A percentile compares a stretch with the other conserved stretches of the same genome.
Evolutionary conservation across 306 rosid genomes (phyloP).

Genomic region (Rosa rugosa): DNA sequence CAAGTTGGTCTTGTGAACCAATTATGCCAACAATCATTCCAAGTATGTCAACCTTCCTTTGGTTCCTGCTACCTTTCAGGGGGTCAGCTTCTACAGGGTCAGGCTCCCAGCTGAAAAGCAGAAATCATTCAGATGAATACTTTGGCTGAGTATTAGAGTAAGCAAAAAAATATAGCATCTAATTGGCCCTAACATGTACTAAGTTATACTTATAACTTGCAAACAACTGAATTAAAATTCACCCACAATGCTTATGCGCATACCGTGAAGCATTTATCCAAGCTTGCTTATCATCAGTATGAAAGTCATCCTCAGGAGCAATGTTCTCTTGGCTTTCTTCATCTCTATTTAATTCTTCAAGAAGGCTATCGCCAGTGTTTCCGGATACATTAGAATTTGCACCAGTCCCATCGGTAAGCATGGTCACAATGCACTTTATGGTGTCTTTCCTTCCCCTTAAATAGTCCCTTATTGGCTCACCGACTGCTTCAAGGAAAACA

Average conservation of each 20-base stretch:
- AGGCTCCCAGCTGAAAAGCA: slow-evolving; percentile 89
- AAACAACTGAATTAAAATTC: slow-evolving; percentile 7
- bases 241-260: slow-evolving; percentile 14
- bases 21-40: slow-evolving; percentile 96
- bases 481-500: slow-evolving; percentile 95
- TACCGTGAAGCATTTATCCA: slow-evolving; percentile 85
- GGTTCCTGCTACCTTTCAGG: slow-evolving; percentile 78
- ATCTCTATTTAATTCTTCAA: slow-evolving; percentile 94
- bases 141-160: slow-evolving; percentile 3
- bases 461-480: slow-evolving; percentile 96
- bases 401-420: slow-evolving; percentile 94
- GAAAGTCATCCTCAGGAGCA: slow-evolving; percentile 80
- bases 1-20: slow-evolving; percentile 94
- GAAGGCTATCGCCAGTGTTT: slow-evolving; percentile 95
- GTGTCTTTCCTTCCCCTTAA: slow-evolving; percentile 97
- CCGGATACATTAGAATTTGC: slow-evolving; percentile 80
- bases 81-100: slow-evolving; percentile 99
- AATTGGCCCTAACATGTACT: neutral
- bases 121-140: slow-evolving; percentile 20
- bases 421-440: slow-evolving; percentile 92
- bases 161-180: slow-evolving; percentile 5
- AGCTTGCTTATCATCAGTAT: slow-evolving; percentile 89
- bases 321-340: slow-evolving; percentile 80
- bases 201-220: neutral
- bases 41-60: slow-evolving; percentile 93